A percentile compares a stretch with the other conserved stretches of the same genome.
Evolutionary conservation across 768 basidiomycete genomes (phyloP).

Genomic region (Asterophora parasitica): DNA sequence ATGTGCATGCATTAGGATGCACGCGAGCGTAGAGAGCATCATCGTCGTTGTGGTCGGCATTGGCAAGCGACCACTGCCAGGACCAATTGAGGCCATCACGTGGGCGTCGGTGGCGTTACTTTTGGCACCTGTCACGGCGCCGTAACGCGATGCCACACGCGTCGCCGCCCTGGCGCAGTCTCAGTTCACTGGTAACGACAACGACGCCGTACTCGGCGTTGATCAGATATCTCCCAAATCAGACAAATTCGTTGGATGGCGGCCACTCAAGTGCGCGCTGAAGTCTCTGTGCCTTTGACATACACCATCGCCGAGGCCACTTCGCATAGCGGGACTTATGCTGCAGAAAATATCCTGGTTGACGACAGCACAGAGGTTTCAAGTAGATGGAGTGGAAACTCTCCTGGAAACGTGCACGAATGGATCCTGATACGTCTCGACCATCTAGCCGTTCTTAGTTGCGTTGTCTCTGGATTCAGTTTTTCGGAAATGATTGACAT

Average conservation of each 20-base stretch:
- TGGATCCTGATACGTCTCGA: slow-evolving; percentile 71
- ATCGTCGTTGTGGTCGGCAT: too few relatives aligned
- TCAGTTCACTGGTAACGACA: background rate
- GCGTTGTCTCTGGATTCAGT: slow-evolving; percentile 27
- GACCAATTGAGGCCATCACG: too few relatives aligned
- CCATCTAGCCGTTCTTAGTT: slow-evolving; percentile 59
- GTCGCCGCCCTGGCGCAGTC: background rate
- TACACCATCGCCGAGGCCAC: slow-evolving; percentile 59
- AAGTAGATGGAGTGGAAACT: slow-evolving; percentile 74
- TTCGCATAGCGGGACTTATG: slow-evolving; percentile 69
- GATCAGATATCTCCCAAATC: background rate
- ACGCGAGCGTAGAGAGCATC: too few relatives aligned
- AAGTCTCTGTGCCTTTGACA: slow-evolving; percentile 25
- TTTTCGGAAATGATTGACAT: slow-evolving; percentile 4
- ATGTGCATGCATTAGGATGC: background rate
- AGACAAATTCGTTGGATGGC: slow-evolving; percentile 7
- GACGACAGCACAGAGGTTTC: slow-evolving; percentile 59
- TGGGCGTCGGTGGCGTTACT: too few relatives aligned
- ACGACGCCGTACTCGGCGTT: background rate
- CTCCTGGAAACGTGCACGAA: slow-evolving; percentile 54
- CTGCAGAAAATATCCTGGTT: slow-evolving; percentile 62
- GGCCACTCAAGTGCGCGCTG: background rate
- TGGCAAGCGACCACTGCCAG: too few relatives aligned
- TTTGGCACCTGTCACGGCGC: background rate
- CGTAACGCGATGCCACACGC: background rate